Base-by-base conservation (phyloP, 805 yeast genomes). In the Pichia californica region DNA sequence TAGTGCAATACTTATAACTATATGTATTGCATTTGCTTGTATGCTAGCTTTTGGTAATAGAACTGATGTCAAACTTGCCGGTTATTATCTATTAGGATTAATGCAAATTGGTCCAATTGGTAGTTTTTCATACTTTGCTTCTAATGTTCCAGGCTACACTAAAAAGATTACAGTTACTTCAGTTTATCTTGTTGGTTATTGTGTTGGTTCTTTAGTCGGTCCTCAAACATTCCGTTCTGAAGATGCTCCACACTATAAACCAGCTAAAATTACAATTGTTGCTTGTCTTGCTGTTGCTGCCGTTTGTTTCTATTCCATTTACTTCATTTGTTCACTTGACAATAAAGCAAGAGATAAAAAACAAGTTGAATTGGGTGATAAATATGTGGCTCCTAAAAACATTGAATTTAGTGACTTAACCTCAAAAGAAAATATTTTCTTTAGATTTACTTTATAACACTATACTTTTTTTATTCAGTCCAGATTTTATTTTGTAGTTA, bases 141-240 rank as follows among this genome's bases (percentile, higher is more conserved):
- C 76, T 4, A 76, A 83, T 57, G 72, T 80, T 29, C 79, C 88
- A 1, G 93, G 93, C 10, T 75, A 77, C 49, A 82, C 89, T n/a
- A 85, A 85, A 61, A 79, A 82, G 52, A 69, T 79, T 51, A 70
- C 77, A 5, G 71, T 77, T 23, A 75, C 77, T 41, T 81, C 82
- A 6, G 58, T 79, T 30, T 72, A 73, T 37, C 69, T 83, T 59
- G 69, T 83, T 46, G 82, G 78, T 5, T 84, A 81, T 57, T 77
- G 85, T 32, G 73, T 77, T 36, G 85, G 87, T 14, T 79, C 81
- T 58, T 66, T 83, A 31, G 73, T 81, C 44, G 91, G 89, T 2
- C 88, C 93, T 5, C 88, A 81, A 60, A 70, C 83, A 15, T 84
- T 84, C 64, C 70, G 67, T 46, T 61, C 72, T 0, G 51, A 61